Base-by-base conservation (phyloP, 768 basidiomycete genomes). In the Mycena filopes region DNA sequence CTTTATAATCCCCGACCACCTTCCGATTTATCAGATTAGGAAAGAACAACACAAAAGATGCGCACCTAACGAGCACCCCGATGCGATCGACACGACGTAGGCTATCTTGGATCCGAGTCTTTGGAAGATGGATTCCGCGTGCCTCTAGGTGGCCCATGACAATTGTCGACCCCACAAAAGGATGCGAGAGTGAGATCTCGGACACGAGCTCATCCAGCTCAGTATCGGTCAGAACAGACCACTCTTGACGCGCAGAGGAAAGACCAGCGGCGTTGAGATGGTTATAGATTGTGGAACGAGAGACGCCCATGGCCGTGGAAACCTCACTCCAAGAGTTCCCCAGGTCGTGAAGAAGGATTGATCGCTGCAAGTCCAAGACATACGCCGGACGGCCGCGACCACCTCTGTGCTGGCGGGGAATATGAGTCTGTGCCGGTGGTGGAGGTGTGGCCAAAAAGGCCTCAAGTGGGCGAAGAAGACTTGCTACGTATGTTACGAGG, bases 121-220 rank as follows among this genome's bases (percentile, higher is more conserved):
- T 25, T 0, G 59, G 48, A 3, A 60, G 25, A n/a, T 50, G 58
- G 4, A 60, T 26, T 9, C n/a, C 7, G 3, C 18, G 23, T 2
- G 58, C 36, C 25, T 60, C 48, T 1, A 60, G n/a, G 23, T 60
- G 58, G 1, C 58, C 48, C 18, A 40, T 11, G 5, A 60, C 47
- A 20, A 60, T 60, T 4, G 38, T 38, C 1, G 58, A 40, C 0
- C 47, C 48, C 5, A 42, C 48, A 16, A 60, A 60, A 4, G 58
- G 58, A 31, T 60, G 58, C 1, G 38, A 10, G 0, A 60, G 36
- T 5, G 48, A 60, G 8, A 60, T 60, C 18, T 49, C 58, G 1
- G 58, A 40, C 3, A 60, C 58, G 3, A 60, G 7, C 20, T 60
- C 49, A 23, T 51, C 59, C 4, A 60, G 11, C 26, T 50, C 48